A percentile compares a stretch with the other conserved stretches of the same genome.
phyloP scores from a whole-genome alignment of 176 grass and related monocot genomes.

The Juncus inflexus region DNA sequence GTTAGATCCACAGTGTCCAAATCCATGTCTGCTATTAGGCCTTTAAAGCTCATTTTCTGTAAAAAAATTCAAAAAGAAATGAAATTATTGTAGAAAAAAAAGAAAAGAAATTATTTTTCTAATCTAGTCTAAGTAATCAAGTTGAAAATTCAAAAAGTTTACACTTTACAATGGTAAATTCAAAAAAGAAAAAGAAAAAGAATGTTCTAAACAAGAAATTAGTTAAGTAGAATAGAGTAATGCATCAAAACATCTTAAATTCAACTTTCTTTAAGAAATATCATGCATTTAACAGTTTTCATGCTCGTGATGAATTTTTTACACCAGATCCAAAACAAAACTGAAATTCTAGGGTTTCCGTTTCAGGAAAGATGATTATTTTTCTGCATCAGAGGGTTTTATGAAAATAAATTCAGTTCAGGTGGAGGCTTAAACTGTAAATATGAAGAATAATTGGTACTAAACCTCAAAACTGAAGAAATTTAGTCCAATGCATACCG shows the following conservation, averaged over 20 bases:
- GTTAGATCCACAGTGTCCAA: slow-evolving; percentile 32
- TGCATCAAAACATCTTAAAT: background rate
- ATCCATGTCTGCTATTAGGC: slow-evolving; percentile 33
- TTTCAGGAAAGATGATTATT: slow-evolving; percentile 5
- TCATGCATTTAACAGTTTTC: background rate
- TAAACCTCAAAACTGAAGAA: too few relatives aligned
- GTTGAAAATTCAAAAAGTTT: too few relatives aligned
- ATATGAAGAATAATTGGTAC: too few relatives aligned
- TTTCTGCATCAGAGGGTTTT: too few relatives aligned
- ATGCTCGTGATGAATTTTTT: background rate
- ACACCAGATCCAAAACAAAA: slow-evolving; percentile 6
- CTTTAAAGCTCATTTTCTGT: slow-evolving; percentile 30
- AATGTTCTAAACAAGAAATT: background rate
- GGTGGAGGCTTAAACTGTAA: too few relatives aligned
- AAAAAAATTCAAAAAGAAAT: background rate
- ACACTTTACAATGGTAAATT: too few relatives aligned
- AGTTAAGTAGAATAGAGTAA: background rate
- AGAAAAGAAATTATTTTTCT: too few relatives aligned
- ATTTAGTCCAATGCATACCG: too few relatives aligned
- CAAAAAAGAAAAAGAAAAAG: background rate
- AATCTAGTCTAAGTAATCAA: too few relatives aligned
- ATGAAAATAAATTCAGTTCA: too few relatives aligned
- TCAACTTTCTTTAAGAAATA: background rate
- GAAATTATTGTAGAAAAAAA: background rate
- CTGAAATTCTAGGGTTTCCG: slow-evolving; percentile 12